Conservation (phyloP, 805 yeast species). For the Ogataea methanolica region DNA sequence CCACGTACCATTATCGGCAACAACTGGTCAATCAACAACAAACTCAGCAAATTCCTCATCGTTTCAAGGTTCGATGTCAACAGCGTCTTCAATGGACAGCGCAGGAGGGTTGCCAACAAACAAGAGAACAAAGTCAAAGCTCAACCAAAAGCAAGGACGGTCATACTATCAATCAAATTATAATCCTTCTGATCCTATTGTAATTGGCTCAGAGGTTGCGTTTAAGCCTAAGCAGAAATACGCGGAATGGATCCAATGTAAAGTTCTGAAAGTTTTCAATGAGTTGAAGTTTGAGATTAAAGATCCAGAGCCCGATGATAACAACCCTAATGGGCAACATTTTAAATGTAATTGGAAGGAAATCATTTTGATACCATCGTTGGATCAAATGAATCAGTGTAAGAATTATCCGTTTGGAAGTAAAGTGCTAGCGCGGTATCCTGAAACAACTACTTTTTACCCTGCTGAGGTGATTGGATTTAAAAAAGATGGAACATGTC, state of each 20-base stretch:
- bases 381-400: constrained; percentile 25
- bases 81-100: constrained; percentile 2
- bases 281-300: constrained; percentile 71
- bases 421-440: constrained; percentile 87
- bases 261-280: constrained; percentile 59
- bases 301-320: constrained; percentile 97
- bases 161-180: constrained; percentile 44
- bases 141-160: constrained; percentile 14
- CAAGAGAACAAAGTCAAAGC: constrained; percentile 8
- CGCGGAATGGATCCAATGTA: constrained; percentile 95
- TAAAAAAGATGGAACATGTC: constrained; percentile 69
- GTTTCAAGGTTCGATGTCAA: not conserved
- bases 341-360: constrained; percentile 84
- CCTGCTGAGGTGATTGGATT: constrained; percentile 87
- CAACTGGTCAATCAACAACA: not conserved
- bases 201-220: constrained; percentile 80
- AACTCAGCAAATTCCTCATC: not conserved
- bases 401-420: constrained; percentile 66
- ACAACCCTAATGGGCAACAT: constrained; percentile 79
- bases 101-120: not conserved
- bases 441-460: constrained; percentile 96
- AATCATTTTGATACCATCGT: constrained; percentile 63
- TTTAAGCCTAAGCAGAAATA: constrained; percentile 70
- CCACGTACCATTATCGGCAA: not conserved
- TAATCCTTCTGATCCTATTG: constrained; percentile 54